These are phyloP conservation scores for Colletotrichum zoysiae DNA, from an alignment of 2,329 filamentous ascomycete species.

Conservation along the genomic window DNA sequence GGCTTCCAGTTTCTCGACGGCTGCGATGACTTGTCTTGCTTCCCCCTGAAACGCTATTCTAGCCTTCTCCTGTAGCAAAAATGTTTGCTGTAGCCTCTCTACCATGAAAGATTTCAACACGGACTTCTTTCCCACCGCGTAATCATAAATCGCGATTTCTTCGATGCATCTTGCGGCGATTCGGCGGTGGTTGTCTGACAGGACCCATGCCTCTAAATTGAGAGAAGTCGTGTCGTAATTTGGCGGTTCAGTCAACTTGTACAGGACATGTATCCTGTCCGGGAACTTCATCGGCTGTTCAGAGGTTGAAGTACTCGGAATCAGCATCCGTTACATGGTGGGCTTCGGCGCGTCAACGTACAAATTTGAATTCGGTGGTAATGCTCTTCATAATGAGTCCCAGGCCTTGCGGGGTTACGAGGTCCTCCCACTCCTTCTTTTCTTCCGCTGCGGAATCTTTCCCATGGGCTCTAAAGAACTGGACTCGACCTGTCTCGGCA, in stretches of 20 bases:
- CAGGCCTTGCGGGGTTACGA: neutral
- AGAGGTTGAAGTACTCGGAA: neutral
- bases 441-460: neutral
- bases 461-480: neutral
- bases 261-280: neutral
- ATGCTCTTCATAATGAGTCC: neutral
- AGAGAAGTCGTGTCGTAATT: neutral
- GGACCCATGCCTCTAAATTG: neutral
- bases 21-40: neutral
- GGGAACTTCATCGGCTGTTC: neutral
- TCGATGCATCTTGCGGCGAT: neutral
- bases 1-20: neutral
- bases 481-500: neutral
- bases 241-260: neutral
- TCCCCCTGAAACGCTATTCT: neutral
- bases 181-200: neutral
- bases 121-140: neutral
- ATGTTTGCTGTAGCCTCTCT: neutral
- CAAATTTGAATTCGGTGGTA: neutral
- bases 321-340: neutral
- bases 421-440: constrained; percentile 1
- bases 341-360: neutral
- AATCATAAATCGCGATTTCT: neutral
- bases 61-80: neutral
- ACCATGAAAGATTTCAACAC: neutral